Conservation (phyloP, 306 rosid genomes). For the Glycine tomentella region DNA sequence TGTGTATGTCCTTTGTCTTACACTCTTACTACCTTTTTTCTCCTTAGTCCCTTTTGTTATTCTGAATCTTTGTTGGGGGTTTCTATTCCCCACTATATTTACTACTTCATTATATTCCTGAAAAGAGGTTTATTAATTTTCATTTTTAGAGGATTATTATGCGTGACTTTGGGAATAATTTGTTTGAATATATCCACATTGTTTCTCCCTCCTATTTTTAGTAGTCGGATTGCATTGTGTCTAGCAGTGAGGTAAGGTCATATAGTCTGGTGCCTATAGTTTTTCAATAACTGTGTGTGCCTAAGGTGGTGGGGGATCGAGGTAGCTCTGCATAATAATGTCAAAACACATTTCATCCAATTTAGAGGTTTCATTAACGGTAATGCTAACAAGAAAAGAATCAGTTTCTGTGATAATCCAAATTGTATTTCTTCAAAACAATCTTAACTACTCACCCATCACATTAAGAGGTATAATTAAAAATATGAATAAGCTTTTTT, state of each 20-base stretch:
- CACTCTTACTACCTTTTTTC: neutral
- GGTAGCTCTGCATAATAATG: too few species aligned
- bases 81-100: conserved; percentile 34
- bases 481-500: neutral
- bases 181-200: conserved; percentile 28
- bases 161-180: conserved; percentile 56
- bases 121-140: conserved; percentile 25
- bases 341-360: too few species aligned
- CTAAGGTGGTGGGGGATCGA: too few species aligned
- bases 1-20: conserved; percentile 32
- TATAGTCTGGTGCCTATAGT: neutral
- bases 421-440: too few species aligned
- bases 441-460: neutral
- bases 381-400: too few species aligned
- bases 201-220: neutral
- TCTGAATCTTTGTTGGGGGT: conserved; percentile 20
- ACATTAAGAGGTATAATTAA: neutral
- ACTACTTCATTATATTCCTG: conserved; percentile 35
- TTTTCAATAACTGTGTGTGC: neutral
- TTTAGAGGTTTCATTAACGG: too few species aligned
- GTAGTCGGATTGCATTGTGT: neutral
- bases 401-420: neutral
- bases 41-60: neutral
- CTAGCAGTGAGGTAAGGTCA: neutral
- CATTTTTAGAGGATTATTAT: conserved; percentile 45